Evolutionary conservation across 257 asterid genomes (phyloP), one percentile per base, ranked within the genome.

Genomic region (Jacaranda mimosifolia): DNA sequence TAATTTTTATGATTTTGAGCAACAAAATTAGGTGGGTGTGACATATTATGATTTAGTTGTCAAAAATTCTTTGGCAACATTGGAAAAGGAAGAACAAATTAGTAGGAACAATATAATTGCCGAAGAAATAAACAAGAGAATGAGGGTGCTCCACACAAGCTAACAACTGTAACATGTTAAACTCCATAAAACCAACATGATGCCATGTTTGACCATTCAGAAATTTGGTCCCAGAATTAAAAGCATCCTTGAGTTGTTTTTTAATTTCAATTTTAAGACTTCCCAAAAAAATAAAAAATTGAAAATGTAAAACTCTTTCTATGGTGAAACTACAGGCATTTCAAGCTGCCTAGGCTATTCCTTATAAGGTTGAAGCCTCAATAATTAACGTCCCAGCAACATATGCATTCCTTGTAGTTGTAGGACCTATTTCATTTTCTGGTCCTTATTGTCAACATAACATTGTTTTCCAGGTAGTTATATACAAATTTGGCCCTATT

Each of bases 361-460:
- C 97, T 81, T 94, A 97, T 68, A 88, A 94, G 56, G 83, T 85
- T 48, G 91, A 92, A 77, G 96, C 98, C 59, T 88, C 97, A 2
- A 81, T 74, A 35, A 56, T 94, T n/a, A 60, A 86, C 42, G 91
- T 91, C 64, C 99, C 99, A 17, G 81, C 92, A 73, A 39, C 83
- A 17, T 80, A 85, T 38, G 78, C 72, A 21, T 94, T 94, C 83
- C 89, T n/a, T n/a, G n/a, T n/a, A n/a, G n/a, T 92, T 8, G 97
- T 94, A 53, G 95, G 96, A 4, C 97, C 99, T 68, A 89, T 90
- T 73, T 91, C 98, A 9, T 92, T 94, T 80, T 88, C 99, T 10
- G 99, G 98, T 17, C 98, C 99, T 49, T 88, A 94, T 68, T 94
- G 99, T 39, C 91, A 92, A 45, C 96, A 83, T 52, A 77, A 90